These are phyloP conservation scores for Beauveria sp. DNA, from an alignment of 2,329 filamentous ascomycete genomes.

Conservation along the genomic window DNA sequence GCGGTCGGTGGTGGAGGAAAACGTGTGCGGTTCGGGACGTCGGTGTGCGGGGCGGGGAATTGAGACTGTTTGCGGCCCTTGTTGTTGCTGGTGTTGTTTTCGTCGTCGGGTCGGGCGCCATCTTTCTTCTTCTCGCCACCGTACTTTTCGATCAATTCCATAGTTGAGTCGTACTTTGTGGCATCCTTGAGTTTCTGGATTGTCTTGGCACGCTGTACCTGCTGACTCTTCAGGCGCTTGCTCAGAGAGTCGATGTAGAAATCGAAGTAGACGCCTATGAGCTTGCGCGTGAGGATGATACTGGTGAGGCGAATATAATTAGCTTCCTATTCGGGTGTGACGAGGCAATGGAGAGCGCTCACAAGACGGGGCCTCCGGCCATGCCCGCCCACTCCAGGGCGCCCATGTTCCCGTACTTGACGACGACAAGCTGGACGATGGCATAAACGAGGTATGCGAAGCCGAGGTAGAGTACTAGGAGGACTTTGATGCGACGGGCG, in stretches of 20 bases:
- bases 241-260: slow-evolving; percentile 69
- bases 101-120: slow-evolving; percentile 18
- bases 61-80: slow-evolving; percentile 14
- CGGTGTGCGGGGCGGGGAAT: slow-evolving; percentile 18
- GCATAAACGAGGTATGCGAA: slow-evolving; percentile 86
- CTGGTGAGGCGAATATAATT: slow-evolving; percentile 37
- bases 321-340: slow-evolving; percentile 1
- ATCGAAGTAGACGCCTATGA: slow-evolving; percentile 65
- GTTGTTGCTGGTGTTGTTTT: slow-evolving; percentile 8
- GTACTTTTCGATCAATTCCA: slow-evolving; percentile 91
- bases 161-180: slow-evolving; percentile 92
- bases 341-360: slow-evolving; percentile 23
- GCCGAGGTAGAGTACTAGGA: slow-evolving; percentile 84
- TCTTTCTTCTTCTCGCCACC: slow-evolving; percentile 55
- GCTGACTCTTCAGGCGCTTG: slow-evolving; percentile 62
- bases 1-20: slow-evolving; percentile 55
- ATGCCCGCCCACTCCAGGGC: slow-evolving; percentile 71
- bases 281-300: slow-evolving; percentile 69
- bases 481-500: slow-evolving; percentile 70
- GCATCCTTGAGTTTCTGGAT: slow-evolving; percentile 93
- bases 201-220: slow-evolving; percentile 73
- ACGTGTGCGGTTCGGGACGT: slow-evolving; percentile 31
- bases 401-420: slow-evolving; percentile 75
- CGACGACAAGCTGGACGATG: slow-evolving; percentile 73
- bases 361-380: slow-evolving; percentile 71